These are phyloP conservation scores for Neofusicoccum sp. DNA, from an alignment of 2,329 filamentous ascomycete species.

Conservation along the genomic window DNA sequence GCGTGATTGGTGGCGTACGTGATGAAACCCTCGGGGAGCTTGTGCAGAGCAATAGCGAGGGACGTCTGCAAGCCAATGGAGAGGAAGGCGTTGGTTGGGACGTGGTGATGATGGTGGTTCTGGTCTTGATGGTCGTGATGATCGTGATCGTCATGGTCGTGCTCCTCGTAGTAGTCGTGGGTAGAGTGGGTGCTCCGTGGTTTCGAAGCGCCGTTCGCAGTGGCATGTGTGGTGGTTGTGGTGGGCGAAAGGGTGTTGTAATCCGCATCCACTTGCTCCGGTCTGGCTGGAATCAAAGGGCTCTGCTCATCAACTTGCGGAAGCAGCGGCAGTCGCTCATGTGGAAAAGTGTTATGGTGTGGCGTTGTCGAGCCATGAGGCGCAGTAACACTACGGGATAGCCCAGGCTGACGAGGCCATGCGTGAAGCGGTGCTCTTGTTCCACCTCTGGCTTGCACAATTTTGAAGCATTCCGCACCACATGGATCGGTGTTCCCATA, in stretches of 20 bases:
- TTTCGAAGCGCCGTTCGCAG: conserved; percentile 19
- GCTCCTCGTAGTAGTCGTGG: conserved; percentile 9
- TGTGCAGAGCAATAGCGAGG: conserved; percentile 92
- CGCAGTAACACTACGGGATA: conserved; percentile 3
- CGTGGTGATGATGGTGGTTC: conserved; percentile 80
- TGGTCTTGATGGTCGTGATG: conserved; percentile 23
- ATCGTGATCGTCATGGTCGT: conserved; percentile 24
- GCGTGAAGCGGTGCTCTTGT: conserved; percentile 23
- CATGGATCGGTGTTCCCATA: conserved; percentile 65
- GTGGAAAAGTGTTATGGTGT: background rate
- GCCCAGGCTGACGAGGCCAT: conserved; percentile 10
- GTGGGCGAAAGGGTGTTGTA: conserved; percentile 24
- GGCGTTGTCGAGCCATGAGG: background rate
- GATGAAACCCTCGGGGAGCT: conserved; percentile 84
- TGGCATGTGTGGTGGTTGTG: conserved; percentile 21
- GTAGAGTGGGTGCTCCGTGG: conserved; percentile 6
- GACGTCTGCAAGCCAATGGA: conserved; percentile 95
- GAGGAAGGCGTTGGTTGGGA: conserved; percentile 89
- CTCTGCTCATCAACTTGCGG: conserved; percentile 31
- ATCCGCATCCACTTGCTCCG: background rate
- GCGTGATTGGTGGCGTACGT: conserved; percentile 98
- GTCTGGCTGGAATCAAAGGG: conserved; percentile 32
- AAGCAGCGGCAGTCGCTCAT: conserved; percentile 32
- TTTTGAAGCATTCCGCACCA: conserved; percentile 63
- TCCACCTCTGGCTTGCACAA: conserved; percentile 43